Evolutionary conservation across 2,329 filamentous ascomycete species (phyloP).

Genomic region (Helminthosporium solani): DNA sequence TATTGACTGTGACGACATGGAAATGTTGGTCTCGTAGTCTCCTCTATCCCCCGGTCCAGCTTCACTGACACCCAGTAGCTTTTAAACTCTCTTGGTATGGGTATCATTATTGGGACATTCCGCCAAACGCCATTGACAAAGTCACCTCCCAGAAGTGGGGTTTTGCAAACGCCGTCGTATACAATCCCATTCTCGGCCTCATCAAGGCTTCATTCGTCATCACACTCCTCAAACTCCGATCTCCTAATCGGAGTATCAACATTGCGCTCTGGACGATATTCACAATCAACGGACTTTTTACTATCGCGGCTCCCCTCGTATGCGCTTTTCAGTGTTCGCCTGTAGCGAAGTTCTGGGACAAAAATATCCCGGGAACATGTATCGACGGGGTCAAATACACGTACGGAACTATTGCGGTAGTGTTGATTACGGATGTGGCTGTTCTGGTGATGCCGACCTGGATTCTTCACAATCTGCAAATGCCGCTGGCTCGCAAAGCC

Average conservation of each 20-base stretch:
- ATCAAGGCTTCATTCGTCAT: slow-evolving; percentile 21
- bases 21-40: slow-evolving; percentile 3
- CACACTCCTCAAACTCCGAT: slow-evolving; percentile 20
- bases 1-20: slow-evolving; percentile 5
- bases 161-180: slow-evolving; percentile 18
- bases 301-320: slow-evolving; percentile 15
- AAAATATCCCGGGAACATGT: slow-evolving; percentile 15
- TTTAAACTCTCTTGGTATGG: slow-evolving; percentile 12
- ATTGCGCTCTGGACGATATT: slow-evolving; percentile 16
- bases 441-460: slow-evolving; percentile 22
- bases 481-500: slow-evolving; percentile 16
- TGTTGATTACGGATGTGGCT: slow-evolving; percentile 20
- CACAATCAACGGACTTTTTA: slow-evolving; percentile 15
- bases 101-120: slow-evolving; percentile 18
- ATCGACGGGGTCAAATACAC: slow-evolving; percentile 13
- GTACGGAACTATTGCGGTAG: slow-evolving; percentile 14
- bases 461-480: slow-evolving; percentile 21
- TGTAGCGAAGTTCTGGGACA: slow-evolving; percentile 30
- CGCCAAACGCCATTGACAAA: slow-evolving; percentile 10
- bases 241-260: slow-evolving; percentile 17
- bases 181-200: slow-evolving; percentile 22
- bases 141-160: slow-evolving; percentile 12
- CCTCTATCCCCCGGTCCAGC: not conserved
- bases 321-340: slow-evolving; percentile 32
- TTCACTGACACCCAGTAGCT: not conserved